phyloP scores from a whole-genome alignment of 352 stramenopile genomes.

The Globisporangium mamillatum region DNA sequence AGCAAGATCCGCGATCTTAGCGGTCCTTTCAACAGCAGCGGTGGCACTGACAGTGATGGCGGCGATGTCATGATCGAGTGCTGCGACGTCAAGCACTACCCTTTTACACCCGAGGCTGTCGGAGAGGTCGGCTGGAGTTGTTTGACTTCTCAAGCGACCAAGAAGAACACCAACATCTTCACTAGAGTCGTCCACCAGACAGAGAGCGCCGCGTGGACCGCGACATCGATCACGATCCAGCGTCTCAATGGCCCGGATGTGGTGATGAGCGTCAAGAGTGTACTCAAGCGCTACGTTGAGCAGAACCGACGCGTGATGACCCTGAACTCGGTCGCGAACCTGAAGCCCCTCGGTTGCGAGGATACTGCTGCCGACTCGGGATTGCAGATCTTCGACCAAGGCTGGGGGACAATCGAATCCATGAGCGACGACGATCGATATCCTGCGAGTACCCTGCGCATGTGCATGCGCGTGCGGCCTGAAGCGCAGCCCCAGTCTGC shows the following conservation, averaged over 20 bases:
- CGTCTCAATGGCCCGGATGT: neutral
- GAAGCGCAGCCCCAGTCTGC: neutral
- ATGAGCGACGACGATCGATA: neutral
- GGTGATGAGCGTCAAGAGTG: neutral
- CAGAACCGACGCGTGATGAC: neutral
- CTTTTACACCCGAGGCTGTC: neutral
- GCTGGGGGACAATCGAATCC: neutral
- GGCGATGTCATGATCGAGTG: neutral
- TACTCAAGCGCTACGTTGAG: neutral
- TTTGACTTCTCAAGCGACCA: neutral
- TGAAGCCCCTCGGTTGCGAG: neutral
- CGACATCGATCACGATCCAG: neutral
- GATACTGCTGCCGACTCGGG: neutral
- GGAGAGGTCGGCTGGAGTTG: neutral
- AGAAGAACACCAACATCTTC: neutral
- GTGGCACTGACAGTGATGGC: neutral
- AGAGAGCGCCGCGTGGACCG: neutral
- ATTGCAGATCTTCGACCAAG: neutral
- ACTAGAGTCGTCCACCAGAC: neutral
- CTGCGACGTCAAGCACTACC: neutral
- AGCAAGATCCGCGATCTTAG: neutral
- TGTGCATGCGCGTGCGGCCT: neutral
- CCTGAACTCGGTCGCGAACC: neutral
- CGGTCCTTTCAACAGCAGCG: neutral
- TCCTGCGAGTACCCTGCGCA: neutral